A percentile compares a stretch with the other conserved stretches of the same genome.
These are phyloP conservation scores for Wickerhamomyces sp. DNA, from an alignment of 1,139 yeast species.

Conservation along the genomic window DNA sequence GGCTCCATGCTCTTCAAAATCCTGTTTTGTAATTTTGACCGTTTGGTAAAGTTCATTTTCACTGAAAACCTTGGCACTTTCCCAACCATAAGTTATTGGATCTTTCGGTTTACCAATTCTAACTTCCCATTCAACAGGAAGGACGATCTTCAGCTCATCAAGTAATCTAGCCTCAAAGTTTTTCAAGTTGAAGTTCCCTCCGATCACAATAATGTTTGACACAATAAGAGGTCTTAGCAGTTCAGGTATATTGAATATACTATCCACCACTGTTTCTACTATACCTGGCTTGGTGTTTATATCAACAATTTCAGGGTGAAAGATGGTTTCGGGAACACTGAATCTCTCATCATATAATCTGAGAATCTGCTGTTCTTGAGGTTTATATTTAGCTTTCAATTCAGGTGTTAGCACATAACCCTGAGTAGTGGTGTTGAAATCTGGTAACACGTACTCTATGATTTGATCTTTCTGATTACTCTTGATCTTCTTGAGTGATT, in stretches of 20 bases:
- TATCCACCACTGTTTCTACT: slow-evolving; percentile 66
- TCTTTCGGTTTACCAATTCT: slow-evolving; percentile 42
- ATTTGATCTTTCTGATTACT: slow-evolving; percentile 26
- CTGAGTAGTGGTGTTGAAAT: slow-evolving; percentile 70
- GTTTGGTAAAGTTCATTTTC: slow-evolving; percentile 41
- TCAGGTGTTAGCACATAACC: slow-evolving; percentile 53
- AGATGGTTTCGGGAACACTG: slow-evolving; percentile 78
- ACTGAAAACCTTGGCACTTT: slow-evolving; percentile 51
- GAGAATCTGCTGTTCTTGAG: slow-evolving; percentile 59
- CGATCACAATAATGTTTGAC: slow-evolving; percentile 75
- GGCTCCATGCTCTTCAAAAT: slow-evolving; percentile 82
- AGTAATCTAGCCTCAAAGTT: slow-evolving; percentile 61
- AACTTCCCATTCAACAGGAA: slow-evolving; percentile 65
- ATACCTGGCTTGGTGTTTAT: slow-evolving; percentile 67
- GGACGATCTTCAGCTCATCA: slow-evolving; percentile 56
- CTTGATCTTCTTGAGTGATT: slow-evolving; percentile 43
- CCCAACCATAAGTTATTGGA: slow-evolving; percentile 48
- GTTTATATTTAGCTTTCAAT: slow-evolving; percentile 25
- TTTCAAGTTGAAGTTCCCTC: slow-evolving; percentile 73
- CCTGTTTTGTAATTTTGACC: slow-evolving; percentile 65
- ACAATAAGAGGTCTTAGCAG: slow-evolving; percentile 70
- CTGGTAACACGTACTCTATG: slow-evolving; percentile 79
- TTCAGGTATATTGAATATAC: slow-evolving; percentile 68
- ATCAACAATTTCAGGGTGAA: slow-evolving; percentile 83
- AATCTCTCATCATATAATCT: slow-evolving; percentile 78